Base-by-base conservation (phyloP, 139 green algal species). In the Tetraselmis striata region DNA sequence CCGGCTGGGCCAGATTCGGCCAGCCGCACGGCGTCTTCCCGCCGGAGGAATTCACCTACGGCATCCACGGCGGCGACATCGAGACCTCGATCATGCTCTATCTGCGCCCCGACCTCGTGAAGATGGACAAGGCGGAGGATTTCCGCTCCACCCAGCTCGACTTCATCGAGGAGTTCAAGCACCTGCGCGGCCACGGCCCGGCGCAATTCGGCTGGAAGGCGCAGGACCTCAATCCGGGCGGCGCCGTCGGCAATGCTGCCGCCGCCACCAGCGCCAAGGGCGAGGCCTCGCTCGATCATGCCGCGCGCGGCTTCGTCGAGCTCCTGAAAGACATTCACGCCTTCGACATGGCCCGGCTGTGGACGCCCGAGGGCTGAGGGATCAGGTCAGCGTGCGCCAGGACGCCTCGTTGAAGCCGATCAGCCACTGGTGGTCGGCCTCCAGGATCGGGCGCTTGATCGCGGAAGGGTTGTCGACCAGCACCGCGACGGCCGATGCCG, bases 21-120 rank as follows among this genome's bases (percentile, higher is more conserved):
- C 22, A 79, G 26, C 80, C 80, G n/a, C n/a, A 83, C n/a, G 59
- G 59, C 0, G 22, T 79, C 22, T 79, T 79, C 67, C 11, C 24
- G 23, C 28, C 28, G 28, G 58, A 83, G 5, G 80, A 83, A 58
- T 18, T 75, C 2, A n/a, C 2, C 18, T 58, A 83, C 67, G 80
- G 80, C n/a, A 78, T 83, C 24, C 80, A 83, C 67, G 80, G 25
- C 23, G 80, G 80, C 58, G 80, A 58, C 28, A 32, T 83, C 59
- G 80, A 83, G 67, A 83, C 80, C 28, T 75, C 28, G 45, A 77
- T 83, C 11, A 83, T 83, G 80, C 80, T 83, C 26, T 26, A 78
- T 27, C 80, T 83, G 58, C 80, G 45, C 27, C 80, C 80, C 18
- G 80, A 83, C 18, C 23, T 79, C 2, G 80, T 83, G 29, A 27